A percentile compares a stretch with the other conserved stretches of the same genome.
phyloP scores from a whole-genome alignment of 2,329 filamentous ascomycete genomes.

The Calonectria multiphialidica region DNA sequence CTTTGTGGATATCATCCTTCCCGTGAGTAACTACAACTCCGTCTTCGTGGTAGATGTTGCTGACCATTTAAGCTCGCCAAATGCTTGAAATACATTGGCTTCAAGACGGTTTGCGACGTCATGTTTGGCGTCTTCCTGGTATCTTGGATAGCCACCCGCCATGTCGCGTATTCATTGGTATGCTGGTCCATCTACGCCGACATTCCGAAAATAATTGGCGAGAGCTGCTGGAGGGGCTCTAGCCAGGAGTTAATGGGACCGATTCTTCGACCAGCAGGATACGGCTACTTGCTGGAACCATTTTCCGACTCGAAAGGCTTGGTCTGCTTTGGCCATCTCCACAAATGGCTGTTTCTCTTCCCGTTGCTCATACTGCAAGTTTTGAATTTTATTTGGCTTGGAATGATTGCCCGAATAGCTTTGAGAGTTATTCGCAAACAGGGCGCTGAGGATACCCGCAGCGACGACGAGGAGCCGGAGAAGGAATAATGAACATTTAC shows the following conservation, averaged over 20 bases:
- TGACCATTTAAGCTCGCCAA: conserved; percentile 77
- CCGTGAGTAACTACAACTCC: conserved; percentile 66
- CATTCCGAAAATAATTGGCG: conserved; percentile 19
- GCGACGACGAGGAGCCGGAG: conserved; percentile 18
- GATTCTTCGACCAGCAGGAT: not conserved
- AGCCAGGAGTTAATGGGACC: conserved; percentile 8
- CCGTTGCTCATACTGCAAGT: conserved; percentile 22
- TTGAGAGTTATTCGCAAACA: conserved; percentile 16
- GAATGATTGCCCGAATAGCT: conserved; percentile 27
- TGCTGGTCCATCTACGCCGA: conserved; percentile 72
- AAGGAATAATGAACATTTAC: conserved; percentile 9
- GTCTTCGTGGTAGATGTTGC: not conserved
- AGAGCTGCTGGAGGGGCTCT: conserved; percentile 15
- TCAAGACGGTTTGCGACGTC: conserved; percentile 79
- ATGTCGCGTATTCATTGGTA: conserved; percentile 81
- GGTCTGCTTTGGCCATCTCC: conserved; percentile 16
- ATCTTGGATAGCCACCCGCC: conserved; percentile 85
- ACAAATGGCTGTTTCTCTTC: conserved; percentile 21
- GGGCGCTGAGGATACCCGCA: conserved; percentile 25
- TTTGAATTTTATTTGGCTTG: conserved; percentile 24
- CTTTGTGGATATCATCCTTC: conserved; percentile 87
- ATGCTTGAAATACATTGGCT: conserved; percentile 89
- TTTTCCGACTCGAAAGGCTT: conserved; percentile 20
- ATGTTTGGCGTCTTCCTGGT: conserved; percentile 87
- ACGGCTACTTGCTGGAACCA: conserved; percentile 20